These are phyloP conservation scores for Tylopilus felleus DNA, from an alignment of 768 basidiomycete species.

Conservation along the genomic window DNA sequence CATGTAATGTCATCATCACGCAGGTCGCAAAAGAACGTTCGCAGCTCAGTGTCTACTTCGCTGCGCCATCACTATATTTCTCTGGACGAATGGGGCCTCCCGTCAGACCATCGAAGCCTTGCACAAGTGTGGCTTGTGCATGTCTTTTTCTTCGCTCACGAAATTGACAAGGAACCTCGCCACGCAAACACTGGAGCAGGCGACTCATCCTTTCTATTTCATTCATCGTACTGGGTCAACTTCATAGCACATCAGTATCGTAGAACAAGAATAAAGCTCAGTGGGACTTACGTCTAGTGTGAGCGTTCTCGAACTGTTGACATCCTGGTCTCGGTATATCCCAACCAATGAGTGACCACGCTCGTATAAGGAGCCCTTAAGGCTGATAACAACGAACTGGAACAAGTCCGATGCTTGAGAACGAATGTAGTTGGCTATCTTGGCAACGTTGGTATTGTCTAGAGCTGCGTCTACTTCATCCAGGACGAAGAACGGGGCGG, in stretches of 20 bases:
- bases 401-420: constrained; percentile 78
- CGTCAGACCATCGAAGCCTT: too few species aligned
- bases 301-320: constrained; percentile 87
- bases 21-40: too few species aligned
- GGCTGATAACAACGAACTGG: constrained; percentile 96
- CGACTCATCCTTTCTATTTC: constrained; percentile 9
- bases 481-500: constrained; percentile 97
- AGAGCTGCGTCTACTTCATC: constrained; percentile 98
- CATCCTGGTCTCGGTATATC: constrained; percentile 90
- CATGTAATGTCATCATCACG: too few species aligned
- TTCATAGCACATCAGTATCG: constrained; percentile 12
- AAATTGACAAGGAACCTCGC: too few species aligned
- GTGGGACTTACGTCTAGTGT: constrained; percentile 74
- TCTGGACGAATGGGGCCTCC: too few species aligned
- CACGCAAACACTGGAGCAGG: too few species aligned
- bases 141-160: too few species aligned
- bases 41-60: too few species aligned
- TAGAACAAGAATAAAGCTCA: not conserved
- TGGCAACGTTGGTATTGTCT: constrained; percentile 98
- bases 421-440: constrained; percentile 91
- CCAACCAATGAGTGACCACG: constrained; percentile 88
- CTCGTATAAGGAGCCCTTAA: constrained; percentile 92
- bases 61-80: too few species aligned
- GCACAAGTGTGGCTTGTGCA: too few species aligned
- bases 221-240: constrained; percentile 31